These are phyloP conservation scores for Phytophthora pistaciae DNA, from an alignment of 352 stramenopile species.

Conservation along the genomic window DNA sequence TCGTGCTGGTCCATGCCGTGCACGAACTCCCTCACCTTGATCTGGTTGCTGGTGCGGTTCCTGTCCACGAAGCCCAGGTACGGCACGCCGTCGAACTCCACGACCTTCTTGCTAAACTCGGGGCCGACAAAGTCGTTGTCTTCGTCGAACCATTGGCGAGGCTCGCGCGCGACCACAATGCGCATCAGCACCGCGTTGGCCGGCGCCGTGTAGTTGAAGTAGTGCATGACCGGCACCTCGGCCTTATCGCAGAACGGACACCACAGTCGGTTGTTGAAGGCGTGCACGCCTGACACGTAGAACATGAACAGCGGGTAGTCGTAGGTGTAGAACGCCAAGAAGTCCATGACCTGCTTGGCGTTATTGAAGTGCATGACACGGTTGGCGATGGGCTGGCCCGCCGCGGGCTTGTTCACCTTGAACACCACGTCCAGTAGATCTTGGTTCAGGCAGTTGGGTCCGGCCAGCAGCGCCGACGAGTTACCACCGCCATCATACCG, in stretches of 20 bases:
- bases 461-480: conserved; percentile 74
- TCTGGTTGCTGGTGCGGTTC: conserved; percentile 48
- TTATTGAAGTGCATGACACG: conserved; percentile 55
- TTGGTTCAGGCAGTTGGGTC: conserved; percentile 69
- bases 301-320: conserved; percentile 81
- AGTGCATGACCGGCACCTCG: conserved; percentile 77
- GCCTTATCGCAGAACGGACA: conserved; percentile 84
- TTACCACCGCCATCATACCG: conserved; percentile 83
- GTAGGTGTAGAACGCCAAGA: conserved; percentile 67
- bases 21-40: conserved; percentile 55
- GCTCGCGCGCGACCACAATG: conserved; percentile 65
- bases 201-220: conserved; percentile 79
- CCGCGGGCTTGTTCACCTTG: conserved; percentile 50
- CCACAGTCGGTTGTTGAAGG: conserved; percentile 85
- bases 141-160: conserved; percentile 77
- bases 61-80: conserved; percentile 64
- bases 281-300: conserved; percentile 77
- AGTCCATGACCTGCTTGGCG: conserved; percentile 55
- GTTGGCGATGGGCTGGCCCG: conserved; percentile 52
- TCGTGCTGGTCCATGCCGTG: conserved; percentile 52
- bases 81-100: conserved; percentile 70
- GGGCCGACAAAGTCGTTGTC: conserved; percentile 74
- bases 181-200: conserved; percentile 63
- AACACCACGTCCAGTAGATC: conserved; percentile 81
- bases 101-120: conserved; percentile 66